Evolutionary conservation across 2,329 filamentous ascomycete genomes (phyloP).

Genomic region (Magnaporthales sp.): DNA sequence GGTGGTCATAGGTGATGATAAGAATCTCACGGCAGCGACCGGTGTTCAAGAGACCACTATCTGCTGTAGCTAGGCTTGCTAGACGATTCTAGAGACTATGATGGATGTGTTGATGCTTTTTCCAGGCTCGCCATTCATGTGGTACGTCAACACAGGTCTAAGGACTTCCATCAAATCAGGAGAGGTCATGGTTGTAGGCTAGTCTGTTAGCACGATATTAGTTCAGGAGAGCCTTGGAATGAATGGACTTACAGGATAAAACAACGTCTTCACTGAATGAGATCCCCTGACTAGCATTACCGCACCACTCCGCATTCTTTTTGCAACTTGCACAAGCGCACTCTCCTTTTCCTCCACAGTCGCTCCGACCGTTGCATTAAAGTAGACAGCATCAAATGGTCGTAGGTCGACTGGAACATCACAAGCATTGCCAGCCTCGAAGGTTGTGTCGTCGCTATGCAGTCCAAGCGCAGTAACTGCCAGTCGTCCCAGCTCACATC

Average conservation of each 20-base stretch:
- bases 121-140: not conserved
- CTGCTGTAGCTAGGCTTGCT: not conserved
- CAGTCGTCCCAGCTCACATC: not conserved
- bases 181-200: not conserved
- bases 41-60: not conserved
- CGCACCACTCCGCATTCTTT: not conserved
- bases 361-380: not conserved
- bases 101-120: not conserved
- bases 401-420: not conserved
- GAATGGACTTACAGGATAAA: not conserved
- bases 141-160: not conserved
- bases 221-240: not conserved
- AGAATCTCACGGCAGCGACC: not conserved
- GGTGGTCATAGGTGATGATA: not conserved
- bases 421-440: not conserved
- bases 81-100: not conserved
- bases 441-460: not conserved
- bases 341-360: not conserved
- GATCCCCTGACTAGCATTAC: not conserved
- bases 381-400: not conserved
- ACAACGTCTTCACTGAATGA: not conserved
- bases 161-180: not conserved
- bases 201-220: not conserved
- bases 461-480: not conserved
- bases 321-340: not conserved